Evolutionary conservation across 1,139 yeast species (phyloP).

Genomic region (Suhomyces maxii): DNA sequence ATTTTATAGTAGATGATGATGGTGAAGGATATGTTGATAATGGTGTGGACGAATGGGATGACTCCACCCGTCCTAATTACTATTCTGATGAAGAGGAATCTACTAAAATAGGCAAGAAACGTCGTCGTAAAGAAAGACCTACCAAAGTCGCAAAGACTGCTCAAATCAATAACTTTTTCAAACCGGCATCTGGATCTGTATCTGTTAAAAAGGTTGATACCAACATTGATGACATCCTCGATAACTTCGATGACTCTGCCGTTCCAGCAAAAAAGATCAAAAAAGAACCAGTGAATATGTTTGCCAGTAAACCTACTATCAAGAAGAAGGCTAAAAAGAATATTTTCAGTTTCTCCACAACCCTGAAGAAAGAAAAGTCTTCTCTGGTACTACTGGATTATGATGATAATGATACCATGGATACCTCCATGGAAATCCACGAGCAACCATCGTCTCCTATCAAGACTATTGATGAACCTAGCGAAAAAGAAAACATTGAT

Average conservation of each 20-base stretch:
- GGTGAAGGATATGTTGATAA: conserved; percentile 90
- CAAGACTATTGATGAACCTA: conserved; percentile 6
- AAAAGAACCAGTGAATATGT: conserved; percentile 12
- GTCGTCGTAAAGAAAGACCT: conserved; percentile 33
- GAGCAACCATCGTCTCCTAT: conserved; percentile 18
- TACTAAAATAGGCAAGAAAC: conserved; percentile 28
- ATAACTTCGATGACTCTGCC: conserved; percentile 35
- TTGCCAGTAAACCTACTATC: conserved; percentile 6
- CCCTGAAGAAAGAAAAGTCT: conserved; percentile 20
- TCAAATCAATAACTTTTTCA: conserved; percentile 56
- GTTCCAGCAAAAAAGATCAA: conserved; percentile 22
- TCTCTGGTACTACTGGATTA: conserved; percentile 10
- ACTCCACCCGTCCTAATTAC: conserved; percentile 47
- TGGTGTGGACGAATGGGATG: conserved; percentile 89
- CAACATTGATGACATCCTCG: conserved; percentile 47
- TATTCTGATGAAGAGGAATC: conserved; percentile 55
- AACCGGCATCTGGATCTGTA: conserved; percentile 39
- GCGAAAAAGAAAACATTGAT: conserved; percentile 10
- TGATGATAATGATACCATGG: conserved; percentile 6
- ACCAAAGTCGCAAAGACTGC: conserved; percentile 49
- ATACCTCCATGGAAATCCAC: conserved; percentile 8
- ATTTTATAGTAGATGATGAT: conserved; percentile 90
- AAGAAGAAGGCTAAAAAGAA: conserved; percentile 15
- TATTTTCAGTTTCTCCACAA: conserved; percentile 30
- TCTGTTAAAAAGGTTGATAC: conserved; percentile 33